A percentile compares a stretch with the other conserved stretches of the same genome.
Evolutionary conservation across 495 filamentous ascomycete genomes (phyloP).

Genomic region (Sabuloglossum arenarium): DNA sequence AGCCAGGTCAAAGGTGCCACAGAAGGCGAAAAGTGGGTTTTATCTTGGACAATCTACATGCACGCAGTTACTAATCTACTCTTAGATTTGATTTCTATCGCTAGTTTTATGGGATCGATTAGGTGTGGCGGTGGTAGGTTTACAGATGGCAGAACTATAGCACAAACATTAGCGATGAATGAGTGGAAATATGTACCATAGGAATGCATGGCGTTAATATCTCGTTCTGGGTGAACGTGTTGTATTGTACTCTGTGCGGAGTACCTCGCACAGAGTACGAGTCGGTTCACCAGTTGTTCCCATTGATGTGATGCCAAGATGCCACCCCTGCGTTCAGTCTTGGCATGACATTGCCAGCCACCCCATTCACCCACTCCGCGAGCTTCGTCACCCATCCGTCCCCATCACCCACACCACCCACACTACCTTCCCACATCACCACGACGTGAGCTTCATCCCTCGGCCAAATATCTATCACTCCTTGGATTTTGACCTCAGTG

Average conservation of each 20-base stretch:
- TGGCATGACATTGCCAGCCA: background rate
- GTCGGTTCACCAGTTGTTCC: no score
- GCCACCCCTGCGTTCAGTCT: background rate
- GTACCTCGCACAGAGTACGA: no score
- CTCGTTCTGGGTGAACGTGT: no score
- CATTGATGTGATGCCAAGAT: no score
- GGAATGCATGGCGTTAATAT: background rate
- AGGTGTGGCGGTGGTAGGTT: background rate
- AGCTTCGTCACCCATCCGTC: background rate
- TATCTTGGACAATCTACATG: background rate
- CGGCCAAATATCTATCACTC: background rate
- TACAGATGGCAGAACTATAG: background rate
- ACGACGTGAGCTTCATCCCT: background rate
- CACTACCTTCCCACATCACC: background rate
- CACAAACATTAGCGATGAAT: background rate
- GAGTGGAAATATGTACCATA: background rate
- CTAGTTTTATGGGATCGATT: background rate
- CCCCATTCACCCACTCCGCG: background rate
- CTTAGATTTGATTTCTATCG: slow-evolving; percentile 33
- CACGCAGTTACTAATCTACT: background rate
- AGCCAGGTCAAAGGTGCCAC: slow-evolving; percentile 80
- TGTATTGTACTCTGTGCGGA: no score
- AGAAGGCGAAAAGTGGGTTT: slow-evolving; percentile 37
- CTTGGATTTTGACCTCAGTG: no score
- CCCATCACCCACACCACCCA: background rate